Conservation (phyloP, 352 stramenopile genomes). For the Elongisporangium anandrum region DNA sequence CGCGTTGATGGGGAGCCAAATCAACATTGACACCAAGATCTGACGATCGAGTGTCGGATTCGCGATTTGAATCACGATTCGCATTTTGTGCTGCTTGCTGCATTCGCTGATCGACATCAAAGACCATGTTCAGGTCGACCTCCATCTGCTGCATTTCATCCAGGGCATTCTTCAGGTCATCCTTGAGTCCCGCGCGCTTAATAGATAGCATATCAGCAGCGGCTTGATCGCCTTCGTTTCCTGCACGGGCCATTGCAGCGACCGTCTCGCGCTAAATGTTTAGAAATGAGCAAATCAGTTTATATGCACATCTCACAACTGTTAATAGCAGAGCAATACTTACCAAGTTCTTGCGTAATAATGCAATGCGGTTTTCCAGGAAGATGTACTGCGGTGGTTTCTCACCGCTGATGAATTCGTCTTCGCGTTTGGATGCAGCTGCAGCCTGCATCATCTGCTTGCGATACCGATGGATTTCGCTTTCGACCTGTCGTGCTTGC, state of each 20-base stretch:
- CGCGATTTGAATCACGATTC: slow-evolving; percentile 13
- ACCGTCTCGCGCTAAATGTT: slow-evolving; percentile 47
- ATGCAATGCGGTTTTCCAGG: slow-evolving; percentile 67
- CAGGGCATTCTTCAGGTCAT: slow-evolving; percentile 59
- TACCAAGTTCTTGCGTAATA: slow-evolving; percentile 65
- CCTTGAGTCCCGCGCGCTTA: slow-evolving; percentile 52
- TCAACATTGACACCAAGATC: slow-evolving; percentile 34
- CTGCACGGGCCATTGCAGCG: slow-evolving; percentile 44
- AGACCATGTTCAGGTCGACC: slow-evolving; percentile 45
- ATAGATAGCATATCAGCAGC: slow-evolving; percentile 62
- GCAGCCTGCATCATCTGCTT: slow-evolving; percentile 62
- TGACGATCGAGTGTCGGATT: slow-evolving; percentile 9
- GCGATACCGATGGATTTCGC: slow-evolving; percentile 62
- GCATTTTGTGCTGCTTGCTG: slow-evolving; percentile 15
- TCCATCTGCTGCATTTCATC: slow-evolving; percentile 76
- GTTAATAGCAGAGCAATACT: slow-evolving; percentile 1
- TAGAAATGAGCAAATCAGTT: not conserved
- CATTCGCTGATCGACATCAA: slow-evolving; percentile 26
- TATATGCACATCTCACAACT: not conserved
- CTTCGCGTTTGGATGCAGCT: slow-evolving; percentile 60
- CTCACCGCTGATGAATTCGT: slow-evolving; percentile 77
- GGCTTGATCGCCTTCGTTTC: slow-evolving; percentile 46
- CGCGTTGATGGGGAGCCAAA: slow-evolving; percentile 37
- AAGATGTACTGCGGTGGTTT: slow-evolving; percentile 76
- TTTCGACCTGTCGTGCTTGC: slow-evolving; percentile 43